A percentile compares a stretch with the other conserved stretches of the same genome.
Evolutionary conservation across 2,329 filamentous ascomycete genomes (phyloP).

Genomic region (Ceratocystis alfenasii): DNA sequence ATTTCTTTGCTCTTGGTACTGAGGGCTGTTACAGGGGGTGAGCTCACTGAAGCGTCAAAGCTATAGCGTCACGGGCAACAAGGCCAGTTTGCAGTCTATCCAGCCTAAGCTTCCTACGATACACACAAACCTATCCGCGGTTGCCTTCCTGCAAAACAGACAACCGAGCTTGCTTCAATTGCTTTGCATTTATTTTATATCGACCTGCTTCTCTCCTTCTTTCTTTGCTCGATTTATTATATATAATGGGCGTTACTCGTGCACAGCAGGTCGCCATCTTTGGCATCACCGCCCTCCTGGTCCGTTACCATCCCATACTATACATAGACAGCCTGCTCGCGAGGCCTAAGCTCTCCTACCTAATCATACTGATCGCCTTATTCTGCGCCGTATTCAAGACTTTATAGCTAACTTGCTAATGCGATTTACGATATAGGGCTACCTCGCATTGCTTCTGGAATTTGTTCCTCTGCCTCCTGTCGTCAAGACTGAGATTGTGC

Average conservation of each 20-base stretch:
- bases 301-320: constrained; percentile 35
- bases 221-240: neutral
- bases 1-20: neutral
- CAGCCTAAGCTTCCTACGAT: neutral
- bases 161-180: neutral
- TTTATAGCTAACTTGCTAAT: constrained; percentile 22
- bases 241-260: constrained; percentile 64
- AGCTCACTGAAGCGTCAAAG: neutral
- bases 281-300: constrained; percentile 74
- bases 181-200: neutral
- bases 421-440: constrained; percentile 56
- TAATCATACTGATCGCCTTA: neutral
- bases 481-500: constrained; percentile 75
- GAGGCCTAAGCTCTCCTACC: neutral
- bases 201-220: neutral
- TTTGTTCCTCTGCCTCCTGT: constrained; percentile 67
- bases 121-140: neutral
- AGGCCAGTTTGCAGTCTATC: constrained; percentile 11
- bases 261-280: constrained; percentile 80
- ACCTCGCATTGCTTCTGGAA: constrained; percentile 73
- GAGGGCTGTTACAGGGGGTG: constrained; percentile 4
- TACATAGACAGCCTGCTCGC: neutral
- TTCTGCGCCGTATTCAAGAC: neutral
- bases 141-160: neutral
- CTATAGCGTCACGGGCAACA: neutral